phyloP scores from a whole-genome alignment of 495 filamentous ascomycete genomes.

The Schizothecium vesticola region DNA sequence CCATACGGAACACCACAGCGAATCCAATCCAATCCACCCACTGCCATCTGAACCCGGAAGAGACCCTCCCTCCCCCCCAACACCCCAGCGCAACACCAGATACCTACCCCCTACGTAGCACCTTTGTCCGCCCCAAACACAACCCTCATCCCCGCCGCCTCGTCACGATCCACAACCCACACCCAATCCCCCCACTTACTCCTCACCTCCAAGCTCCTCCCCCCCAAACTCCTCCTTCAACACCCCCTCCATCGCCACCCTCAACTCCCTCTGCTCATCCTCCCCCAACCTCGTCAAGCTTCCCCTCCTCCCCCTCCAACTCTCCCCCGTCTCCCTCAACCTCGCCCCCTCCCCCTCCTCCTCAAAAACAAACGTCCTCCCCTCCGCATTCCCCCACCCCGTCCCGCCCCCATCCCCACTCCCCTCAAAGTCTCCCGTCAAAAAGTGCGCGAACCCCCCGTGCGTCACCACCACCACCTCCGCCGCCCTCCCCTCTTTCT shows the following conservation, averaged over 20 bases:
- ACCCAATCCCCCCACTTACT: not conserved
- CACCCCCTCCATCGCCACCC: constrained; percentile 23
- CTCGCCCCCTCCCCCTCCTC: constrained; percentile 53
- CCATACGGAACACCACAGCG: not conserved
- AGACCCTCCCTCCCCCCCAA: not conserved
- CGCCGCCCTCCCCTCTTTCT: constrained; percentile 23
- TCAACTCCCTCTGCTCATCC: constrained; percentile 40
- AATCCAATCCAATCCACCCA: not conserved
- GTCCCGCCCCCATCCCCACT: constrained; percentile 57
- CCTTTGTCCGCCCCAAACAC: not conserved
- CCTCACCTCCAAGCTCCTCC: constrained; percentile 20
- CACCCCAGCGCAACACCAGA: not conserved
- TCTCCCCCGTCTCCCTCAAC: constrained; percentile 52
- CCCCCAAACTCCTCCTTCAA: constrained; percentile 27
- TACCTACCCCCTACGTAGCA: not conserved
- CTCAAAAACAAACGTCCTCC: constrained; percentile 66
- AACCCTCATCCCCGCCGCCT: not conserved
- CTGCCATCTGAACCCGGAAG: not conserved
- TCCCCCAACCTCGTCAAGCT: constrained; percentile 42
- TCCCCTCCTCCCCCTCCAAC: constrained; percentile 48
- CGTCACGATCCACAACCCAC: not conserved
- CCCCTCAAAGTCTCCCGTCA: constrained; percentile 79
- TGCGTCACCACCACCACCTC: constrained; percentile 59
- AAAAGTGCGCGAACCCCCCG: constrained; percentile 53
- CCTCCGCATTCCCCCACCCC: constrained; percentile 82